Base-by-base conservation (phyloP, 75 land plant species). In the Sequoia sempervirens region DNA sequence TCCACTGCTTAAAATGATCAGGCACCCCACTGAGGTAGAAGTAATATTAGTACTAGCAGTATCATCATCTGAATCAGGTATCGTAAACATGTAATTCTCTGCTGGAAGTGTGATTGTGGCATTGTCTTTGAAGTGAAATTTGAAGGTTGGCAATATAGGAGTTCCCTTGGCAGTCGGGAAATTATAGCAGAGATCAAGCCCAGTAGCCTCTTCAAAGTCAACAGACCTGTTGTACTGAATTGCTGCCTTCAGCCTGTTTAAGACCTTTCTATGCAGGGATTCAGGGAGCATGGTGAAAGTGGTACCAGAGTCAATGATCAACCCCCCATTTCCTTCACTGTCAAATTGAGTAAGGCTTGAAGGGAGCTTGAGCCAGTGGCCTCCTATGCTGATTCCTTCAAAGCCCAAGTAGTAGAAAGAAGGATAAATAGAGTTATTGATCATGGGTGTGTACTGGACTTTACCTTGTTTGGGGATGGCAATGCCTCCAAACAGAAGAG, bases 261-360 rank as follows among this genome's bases (percentile, higher is more conserved):
- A 70, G 23, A 94, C 79, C 47, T 56, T 32, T 23, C 75, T 45
- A 85, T 86, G 89, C 58, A 90, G 81, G 45, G 82, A 68, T 28
- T 36, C 32, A 32, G 92, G 95, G 34, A 96, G 80, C 91, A 88
- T 93, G 46, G 98, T 93, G 87, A 88, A 87, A 1, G 97, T 95
- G 1, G 97, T 93, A 18, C 97, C 97, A 6, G 97, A 91, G 83
- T 96, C 98, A 12, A 96, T 86, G 78, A 95, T 92, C 83, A 90
- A 46, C 56, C 98, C 98, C 45, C 97, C 98, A 82, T 84, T 84
- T 3, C 97, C 97, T 18, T 75, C 37, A 41, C 68, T 8, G 78
- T 95, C 93, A 15, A 95, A 87, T 13, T 78, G 66, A 32, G 54
- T 73, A 41, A 88, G 50, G n/a, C 58, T 68, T 28, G 36, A 58